Base-by-base conservation (phyloP, 2,329 filamentous ascomycete species). In the Rhynchosporium graminicola region DNA sequence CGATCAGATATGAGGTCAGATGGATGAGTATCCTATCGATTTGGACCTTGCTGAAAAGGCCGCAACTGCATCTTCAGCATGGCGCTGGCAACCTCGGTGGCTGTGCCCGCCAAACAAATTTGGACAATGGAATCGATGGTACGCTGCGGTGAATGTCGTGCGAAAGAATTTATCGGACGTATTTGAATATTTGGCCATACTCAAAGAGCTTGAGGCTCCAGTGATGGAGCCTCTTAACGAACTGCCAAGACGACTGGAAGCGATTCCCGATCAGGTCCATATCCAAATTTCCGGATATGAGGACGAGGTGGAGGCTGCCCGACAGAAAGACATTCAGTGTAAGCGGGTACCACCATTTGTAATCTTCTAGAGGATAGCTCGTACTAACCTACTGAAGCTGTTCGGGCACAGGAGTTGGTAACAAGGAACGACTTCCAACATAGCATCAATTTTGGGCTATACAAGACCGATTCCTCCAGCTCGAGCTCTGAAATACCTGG, bases 401-500 rank as follows among this genome's bases (percentile, higher is more conserved):
- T 55, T 12, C 51, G 51, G 10, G 51, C 36, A 26, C 28, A 55
- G 36, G 51, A 55, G n/a, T 31, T 10, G 12, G 36, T 13, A 40
- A 42, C 36, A 15, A 29, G 48, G 31, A 51, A 31, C 48, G 48
- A 20, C n/a, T 42, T 33, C 26, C 33, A 55, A 31, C 29, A 55
- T 10, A 26, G 4, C 36, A 55, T 31, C 31, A 42, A 55, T 40
- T 28, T 42, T 13, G 33, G 33, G 12, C 12, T 55, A 13, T 10
- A 31, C 12, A 55, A 55, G 20, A 55, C 51, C 15, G 26, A 31
- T 26, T 55, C 51, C 36, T 55, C 7, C 20, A 38, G 31, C 20
- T 55, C 51, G 20, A 58, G 42, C n/a, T 20, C n/a, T 26, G 43
- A 48, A 28, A 8, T 58, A 15, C 20, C 29, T 48, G 29, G 56